Evolutionary conservation across 2,329 filamentous ascomycete genomes (phyloP), one percentile per base, ranked within the genome.

Genomic region (Ampelomyces quisqualis): DNA sequence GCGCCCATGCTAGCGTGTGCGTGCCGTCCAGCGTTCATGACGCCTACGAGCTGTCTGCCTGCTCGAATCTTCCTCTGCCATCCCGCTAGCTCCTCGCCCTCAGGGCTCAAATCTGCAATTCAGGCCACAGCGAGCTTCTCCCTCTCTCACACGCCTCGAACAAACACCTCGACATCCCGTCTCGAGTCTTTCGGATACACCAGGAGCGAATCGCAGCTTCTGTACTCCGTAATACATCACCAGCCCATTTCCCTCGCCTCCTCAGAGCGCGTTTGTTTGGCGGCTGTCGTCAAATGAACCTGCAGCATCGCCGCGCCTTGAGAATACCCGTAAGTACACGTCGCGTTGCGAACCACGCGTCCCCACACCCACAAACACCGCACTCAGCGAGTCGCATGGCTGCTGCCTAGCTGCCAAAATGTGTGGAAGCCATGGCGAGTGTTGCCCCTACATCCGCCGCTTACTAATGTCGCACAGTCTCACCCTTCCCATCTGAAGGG

Each of bases 271-370:
- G 88, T 95, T 89, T 77, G 68, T 94, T 59, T 93, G 89, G 78
- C 88, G 87, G 84, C 84, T 74, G 43, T 88, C 90, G 89, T 94
- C 88, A 91, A 89, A 95, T 95, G 90, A 95, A 93, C 89, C 89
- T 96, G 90, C 89, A 90, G 76, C 75, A 73, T 73, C 73, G 73
- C 68, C 73, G 76, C 69, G 67, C 74, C 70, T 72, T 75, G 73
- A 79, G 75, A 76, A 77, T 78, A 71, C 76, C 76, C 76, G 85
- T 88, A 79, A 73, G 80, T 73, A 15, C 18, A 11, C 22, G 11
- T 39, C 18, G 14, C 22, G 17, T 32, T 33, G 34, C 34, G 17
- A 29, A 31, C 18, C 33, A 15, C 17, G 33, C 42, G 40, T 42
- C 27, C n/a, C 29, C 30, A 24, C 39, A 22, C 33, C 30, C 19